Evolutionary conservation across 2,329 filamentous ascomycete genomes (phyloP), one percentile per base, ranked within the genome.

Genomic region (Monascus ruber): DNA sequence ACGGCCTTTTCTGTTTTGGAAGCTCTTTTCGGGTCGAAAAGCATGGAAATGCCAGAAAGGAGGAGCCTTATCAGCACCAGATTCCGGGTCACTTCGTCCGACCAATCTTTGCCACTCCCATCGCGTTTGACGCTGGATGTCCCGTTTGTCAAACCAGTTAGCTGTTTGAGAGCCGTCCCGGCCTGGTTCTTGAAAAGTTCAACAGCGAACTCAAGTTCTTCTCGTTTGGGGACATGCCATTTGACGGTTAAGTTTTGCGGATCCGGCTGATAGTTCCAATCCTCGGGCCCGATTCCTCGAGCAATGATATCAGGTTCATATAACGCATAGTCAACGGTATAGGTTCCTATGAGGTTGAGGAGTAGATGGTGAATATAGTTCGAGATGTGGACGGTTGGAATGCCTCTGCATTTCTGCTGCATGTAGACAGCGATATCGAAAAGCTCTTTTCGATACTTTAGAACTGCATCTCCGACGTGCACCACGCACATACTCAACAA

Each of bases 401-500:
- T 81, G 24, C 91, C 91, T 51, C 85, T 82, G 63, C 91, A 98
- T 55, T 86, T 89, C 51, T 91, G 79, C 60, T 98, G 91, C 89
- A 98, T 96, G 64, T 89, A 96, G 39, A 83, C 73, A 8, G 89
- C 87, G 58, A 98, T 89, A 45, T 86, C 83, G 47, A 94, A 85
- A 2, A 98, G 75, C 36, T 96, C 84, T 37, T 85, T 72, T 62
- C 87, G 86, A 70, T 94, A 93, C 44, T 83, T 82, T 43, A 98
- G 72, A 9, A 96, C 85, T 49, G 91, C 85, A 47, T 81, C 79
- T 28, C 91, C 91, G 34, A 98, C 87, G 54, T 98, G 91, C 3
- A 98, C 91, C 24, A 95, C 86, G 43, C 86, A 91, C 89, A 98
- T 98, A 57, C 88, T 94, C 4, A 98, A 75, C 71, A 98, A 87